phyloP scores from a whole-genome alignment of 2,329 filamentous ascomycete genomes.

The Alternaria ventricosa region DNA sequence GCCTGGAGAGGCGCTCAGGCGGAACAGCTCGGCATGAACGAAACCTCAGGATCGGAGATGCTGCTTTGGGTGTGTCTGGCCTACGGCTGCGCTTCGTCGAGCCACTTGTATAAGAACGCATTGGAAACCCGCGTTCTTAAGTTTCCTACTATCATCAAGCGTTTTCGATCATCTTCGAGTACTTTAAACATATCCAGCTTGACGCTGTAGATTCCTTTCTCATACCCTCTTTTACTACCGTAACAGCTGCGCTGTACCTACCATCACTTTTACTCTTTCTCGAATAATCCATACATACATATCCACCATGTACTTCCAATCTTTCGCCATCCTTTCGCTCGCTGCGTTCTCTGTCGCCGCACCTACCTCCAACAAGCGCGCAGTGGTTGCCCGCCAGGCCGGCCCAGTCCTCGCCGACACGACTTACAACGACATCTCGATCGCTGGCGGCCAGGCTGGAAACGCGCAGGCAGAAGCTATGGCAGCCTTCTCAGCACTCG shows the following conservation, averaged over 20 bases:
- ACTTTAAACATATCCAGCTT: constrained; percentile 28
- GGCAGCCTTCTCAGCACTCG: constrained; percentile 61
- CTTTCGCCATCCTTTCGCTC: constrained; percentile 35
- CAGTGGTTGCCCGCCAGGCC: constrained; percentile 27
- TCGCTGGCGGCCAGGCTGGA: constrained; percentile 60
- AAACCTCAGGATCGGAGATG: constrained; percentile 12
- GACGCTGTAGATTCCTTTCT: constrained; percentile 34
- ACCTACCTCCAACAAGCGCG: constrained; percentile 27
- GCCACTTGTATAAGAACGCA: constrained; percentile 15
- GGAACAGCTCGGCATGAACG: constrained; percentile 11
- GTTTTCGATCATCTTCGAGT: constrained; percentile 11
- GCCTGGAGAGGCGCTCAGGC: constrained; percentile 11
- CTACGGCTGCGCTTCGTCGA: neutral
- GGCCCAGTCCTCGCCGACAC: constrained; percentile 36
- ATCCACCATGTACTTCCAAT: constrained; percentile 40
- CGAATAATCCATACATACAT: neutral
- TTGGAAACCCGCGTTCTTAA: constrained; percentile 15
- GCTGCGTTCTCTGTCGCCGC: constrained; percentile 33
- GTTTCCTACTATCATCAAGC: constrained; percentile 28
- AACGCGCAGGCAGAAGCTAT: constrained; percentile 62
- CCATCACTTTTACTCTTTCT: constrained; percentile 1
- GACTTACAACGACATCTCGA: constrained; percentile 53
- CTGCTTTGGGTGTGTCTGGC: neutral
- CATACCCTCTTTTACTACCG: constrained; percentile 13
- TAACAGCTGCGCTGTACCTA: constrained; percentile 37